Conservation (phyloP, 768 basidiomycete genomes). For the Ramaria rubella region DNA sequence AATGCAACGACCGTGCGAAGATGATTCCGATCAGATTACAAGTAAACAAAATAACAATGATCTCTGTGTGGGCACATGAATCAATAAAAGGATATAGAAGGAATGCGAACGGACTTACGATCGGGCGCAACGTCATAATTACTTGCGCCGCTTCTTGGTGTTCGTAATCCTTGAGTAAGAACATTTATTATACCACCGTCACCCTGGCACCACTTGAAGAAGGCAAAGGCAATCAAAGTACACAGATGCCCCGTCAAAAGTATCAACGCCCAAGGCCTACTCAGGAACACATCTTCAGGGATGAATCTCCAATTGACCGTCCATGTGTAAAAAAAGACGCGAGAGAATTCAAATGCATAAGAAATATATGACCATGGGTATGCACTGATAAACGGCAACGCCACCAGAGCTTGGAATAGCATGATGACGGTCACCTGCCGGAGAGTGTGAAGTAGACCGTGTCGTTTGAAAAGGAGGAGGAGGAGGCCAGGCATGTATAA, state of each 20-base stretch:
- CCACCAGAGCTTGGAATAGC: constrained; percentile 54
- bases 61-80: constrained; percentile 42
- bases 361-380: constrained; percentile 59
- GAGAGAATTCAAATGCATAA: constrained; percentile 79
- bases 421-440: constrained; percentile 16
- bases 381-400: constrained; percentile 59
- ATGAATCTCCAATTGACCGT: constrained; percentile 97
- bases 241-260: constrained; percentile 63
- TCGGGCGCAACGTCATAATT: constrained; percentile 45
- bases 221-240: constrained; percentile 57
- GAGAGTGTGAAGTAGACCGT: constrained; percentile 48
- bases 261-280: constrained; percentile 47
- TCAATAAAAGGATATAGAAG: constrained; percentile 1
- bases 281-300: constrained; percentile 68
- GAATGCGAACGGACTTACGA: constrained; percentile 41
- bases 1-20: constrained; percentile 92
- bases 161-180: constrained; percentile 45
- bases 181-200: constrained; percentile 63
- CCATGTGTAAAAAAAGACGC: constrained; percentile 92
- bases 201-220: constrained; percentile 65
- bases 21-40: constrained; percentile 88
- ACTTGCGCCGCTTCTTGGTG: constrained; percentile 45
- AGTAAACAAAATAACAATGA: constrained; percentile 77
- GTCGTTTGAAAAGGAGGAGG: constrained; percentile 71
- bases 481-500: constrained; percentile 86